Percentiles rank a stretch among this genome's conserved stretches.
Evolutionary conservation across 495 filamentous ascomycete species (phyloP).

Genomic region (Pyrenopolyporus hunteri): DNA sequence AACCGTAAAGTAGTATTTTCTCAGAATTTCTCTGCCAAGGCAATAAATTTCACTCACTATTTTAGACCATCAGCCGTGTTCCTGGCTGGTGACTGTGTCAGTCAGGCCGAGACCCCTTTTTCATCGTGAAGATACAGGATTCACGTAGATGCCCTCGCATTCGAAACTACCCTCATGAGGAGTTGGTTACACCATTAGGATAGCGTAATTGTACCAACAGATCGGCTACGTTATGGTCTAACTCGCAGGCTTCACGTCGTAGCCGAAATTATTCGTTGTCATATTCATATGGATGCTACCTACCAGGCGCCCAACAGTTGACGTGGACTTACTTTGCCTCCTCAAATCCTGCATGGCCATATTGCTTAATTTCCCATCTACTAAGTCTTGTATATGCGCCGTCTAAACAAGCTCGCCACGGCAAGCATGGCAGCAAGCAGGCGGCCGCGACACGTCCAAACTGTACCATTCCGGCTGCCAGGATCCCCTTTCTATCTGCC

Average conservation of each 20-base stretch:
- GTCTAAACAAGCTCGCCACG: conserved; percentile 12
- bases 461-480: no score
- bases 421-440: conserved; percentile 19
- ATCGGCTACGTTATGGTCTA: background rate
- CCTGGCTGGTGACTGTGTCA: conserved; percentile 4
- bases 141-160: background rate
- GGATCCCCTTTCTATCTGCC: no score
- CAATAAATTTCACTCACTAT: conserved; percentile 31
- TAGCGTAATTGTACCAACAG: conserved; percentile 3
- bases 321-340: background rate
- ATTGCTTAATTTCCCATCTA: conserved; percentile 5
- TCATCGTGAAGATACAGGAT: conserved; percentile 14
- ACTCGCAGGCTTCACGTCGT: background rate
- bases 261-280: background rate
- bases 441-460: conserved; percentile 7
- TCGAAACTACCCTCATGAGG: background rate
- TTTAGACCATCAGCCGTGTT: conserved; percentile 9
- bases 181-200: conserved; percentile 7
- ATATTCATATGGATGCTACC: conserved; percentile 4
- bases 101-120: conserved; percentile 24
- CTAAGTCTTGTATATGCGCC: conserved; percentile 2
- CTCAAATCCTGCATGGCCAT: conserved; percentile 3
- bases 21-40: conserved; percentile 26
- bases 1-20: background rate
- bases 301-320: conserved; percentile 3